These are phyloP conservation scores for Cichorium intybus DNA, from an alignment of 140 eudicot species.

Conservation along the genomic window DNA sequence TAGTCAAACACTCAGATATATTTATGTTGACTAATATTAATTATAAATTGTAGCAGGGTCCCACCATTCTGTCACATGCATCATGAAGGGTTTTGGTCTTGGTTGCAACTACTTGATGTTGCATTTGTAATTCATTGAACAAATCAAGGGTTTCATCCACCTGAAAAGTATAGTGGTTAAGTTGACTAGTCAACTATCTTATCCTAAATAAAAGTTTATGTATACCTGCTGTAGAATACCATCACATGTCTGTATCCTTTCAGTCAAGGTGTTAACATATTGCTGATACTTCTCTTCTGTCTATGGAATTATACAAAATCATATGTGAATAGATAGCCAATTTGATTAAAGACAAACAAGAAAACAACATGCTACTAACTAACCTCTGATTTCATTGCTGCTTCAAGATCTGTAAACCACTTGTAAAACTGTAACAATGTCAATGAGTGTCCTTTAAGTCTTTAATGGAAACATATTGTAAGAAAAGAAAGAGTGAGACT, in stretches of 20 bases:
- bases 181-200: slow-evolving; percentile 7
- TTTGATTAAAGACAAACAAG: slow-evolving; percentile 9
- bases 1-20: slow-evolving; percentile 1
- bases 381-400: slow-evolving; percentile 99
- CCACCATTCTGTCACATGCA: slow-evolving; percentile 95
- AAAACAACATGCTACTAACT: slow-evolving; percentile 36
- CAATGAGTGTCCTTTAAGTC: slow-evolving; percentile 23
- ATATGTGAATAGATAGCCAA: slow-evolving; percentile 13
- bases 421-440: slow-evolving; percentile 77
- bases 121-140: slow-evolving; percentile 86
- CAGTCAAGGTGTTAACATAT: slow-evolving; percentile 78
- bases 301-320: slow-evolving; percentile 44
- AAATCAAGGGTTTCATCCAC: slow-evolving; percentile 97
- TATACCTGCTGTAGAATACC: slow-evolving; percentile 78
- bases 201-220: not conserved
- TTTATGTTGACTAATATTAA: not conserved
- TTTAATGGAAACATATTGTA: not conserved
- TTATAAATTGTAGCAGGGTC: not conserved
- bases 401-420: slow-evolving; percentile 98
- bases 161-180: slow-evolving; percentile 38
- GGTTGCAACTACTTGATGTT: slow-evolving; percentile 94
- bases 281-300: slow-evolving; percentile 98
- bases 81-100: slow-evolving; percentile 97
- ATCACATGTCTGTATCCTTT: slow-evolving; percentile 91
- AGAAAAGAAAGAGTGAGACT: not conserved